Base-by-base conservation (phyloP, 139 green algal genomes). In the Asterochloris erici region DNA sequence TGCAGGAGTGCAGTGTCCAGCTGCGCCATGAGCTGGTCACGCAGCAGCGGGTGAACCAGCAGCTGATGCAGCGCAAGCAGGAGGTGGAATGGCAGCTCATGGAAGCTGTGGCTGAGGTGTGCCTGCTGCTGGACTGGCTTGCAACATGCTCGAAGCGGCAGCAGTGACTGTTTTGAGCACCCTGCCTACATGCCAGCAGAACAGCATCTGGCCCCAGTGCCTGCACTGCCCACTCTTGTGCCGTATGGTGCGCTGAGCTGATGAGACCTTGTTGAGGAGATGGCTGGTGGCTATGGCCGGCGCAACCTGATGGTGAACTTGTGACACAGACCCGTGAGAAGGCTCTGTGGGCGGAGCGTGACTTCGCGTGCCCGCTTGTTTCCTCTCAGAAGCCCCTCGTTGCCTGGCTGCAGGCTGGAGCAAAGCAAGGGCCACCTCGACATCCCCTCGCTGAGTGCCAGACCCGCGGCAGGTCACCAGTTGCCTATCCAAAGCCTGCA, bases 71-170 rank as follows among this genome's bases (percentile, higher is more conserved):
- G 38, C 68, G 82, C 10, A 93, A 93, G 80, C 79, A 88, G 79
- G 86, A 93, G 14, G 86, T 90, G 29, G 89, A 93, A 80, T 93
- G 89, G 89, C 89, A 93, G 83, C 89, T 93, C n/a, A 90, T 93
- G 89, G 81, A 83, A 14, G 85, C 86, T 0, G 81, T 90, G 74
- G 74, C 81, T 66, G 28, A 76, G 74, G 74, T 79, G 38, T 29
- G 0, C 21, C 14, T 66, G 71, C 24, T 54, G 71, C 71, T 54
- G 38, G 2, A 54, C 38, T 54, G 38, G 38, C 38, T 54, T 54
- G 38, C 4, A 54, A 54, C 38, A 73, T 73, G 21, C 66, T 12
- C 63, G 71, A 29, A 21, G 24, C 71, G 9, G 14, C 71, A 77
- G 17, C n/a, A 19, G 6, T 21, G 19, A 12, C 71, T 77, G 24